Evolutionary conservation across 2,329 filamentous ascomycete species (phyloP).

Genomic region (Cordyceps farinosa): DNA sequence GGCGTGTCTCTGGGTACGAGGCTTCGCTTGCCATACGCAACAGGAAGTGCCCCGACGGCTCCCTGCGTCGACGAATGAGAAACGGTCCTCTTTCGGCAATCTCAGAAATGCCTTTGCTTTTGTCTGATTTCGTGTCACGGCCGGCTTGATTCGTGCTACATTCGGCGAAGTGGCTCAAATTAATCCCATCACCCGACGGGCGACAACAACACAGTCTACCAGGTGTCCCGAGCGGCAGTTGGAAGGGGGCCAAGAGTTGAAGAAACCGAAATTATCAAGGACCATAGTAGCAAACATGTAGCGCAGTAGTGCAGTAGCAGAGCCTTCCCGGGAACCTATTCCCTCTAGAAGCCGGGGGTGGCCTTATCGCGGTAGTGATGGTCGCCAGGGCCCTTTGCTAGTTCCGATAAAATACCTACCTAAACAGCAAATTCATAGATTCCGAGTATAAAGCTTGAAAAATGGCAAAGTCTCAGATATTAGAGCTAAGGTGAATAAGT

Average conservation of each 20-base stretch:
- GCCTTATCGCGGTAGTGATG: not conserved
- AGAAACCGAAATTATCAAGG: not conserved
- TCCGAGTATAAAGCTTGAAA: too few relatives aligned
- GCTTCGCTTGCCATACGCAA: conserved; percentile 3
- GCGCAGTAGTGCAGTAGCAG: not conserved
- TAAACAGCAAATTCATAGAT: too few relatives aligned
- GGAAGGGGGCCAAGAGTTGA: not conserved
- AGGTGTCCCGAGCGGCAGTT: not conserved
- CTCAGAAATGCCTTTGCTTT: not conserved
- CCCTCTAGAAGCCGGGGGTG: not conserved
- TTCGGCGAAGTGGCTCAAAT: not conserved
- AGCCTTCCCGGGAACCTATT: not conserved
- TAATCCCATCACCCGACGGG: conserved; percentile 8
- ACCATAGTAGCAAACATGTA: conserved; percentile 1
- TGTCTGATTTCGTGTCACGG: not conserved
- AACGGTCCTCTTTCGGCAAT: not conserved
- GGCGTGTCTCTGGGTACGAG: conserved; percentile 15
- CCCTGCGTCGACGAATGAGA: not conserved
- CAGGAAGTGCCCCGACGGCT: not conserved
- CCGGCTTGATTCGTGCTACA: not conserved
- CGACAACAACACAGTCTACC: not conserved
- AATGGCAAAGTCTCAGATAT: not conserved
- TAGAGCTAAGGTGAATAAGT: not conserved
- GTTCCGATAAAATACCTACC: not conserved
- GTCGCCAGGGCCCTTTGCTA: not conserved